Evolutionary conservation across 2,329 filamentous ascomycete genomes (phyloP), one percentile per base, ranked within the genome.

Genomic region (Cordyceps cicadae): DNA sequence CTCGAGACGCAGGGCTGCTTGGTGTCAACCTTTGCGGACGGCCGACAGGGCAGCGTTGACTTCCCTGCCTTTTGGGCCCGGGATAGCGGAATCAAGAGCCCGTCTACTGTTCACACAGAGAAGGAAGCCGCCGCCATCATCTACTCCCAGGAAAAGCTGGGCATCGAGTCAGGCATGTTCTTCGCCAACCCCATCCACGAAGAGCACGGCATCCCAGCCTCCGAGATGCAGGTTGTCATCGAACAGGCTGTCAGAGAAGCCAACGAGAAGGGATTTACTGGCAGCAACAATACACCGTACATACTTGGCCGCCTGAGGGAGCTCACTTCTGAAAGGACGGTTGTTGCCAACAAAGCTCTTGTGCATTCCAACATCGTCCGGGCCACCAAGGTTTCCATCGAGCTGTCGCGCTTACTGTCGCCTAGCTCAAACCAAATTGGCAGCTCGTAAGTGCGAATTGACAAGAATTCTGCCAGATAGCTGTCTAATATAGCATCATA

Each of bases 31-130:
- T 99, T 97, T 76, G 87, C 91, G 26, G 90, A 96, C 73, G 90
- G 89, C 1, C 83, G 90, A 43, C 74, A 76, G 29, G 88, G 86
- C 1, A 75, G 81, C 6, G 82, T 97, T 46, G 88, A 96, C 67
- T 94, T 97, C 68, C 94, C 94, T 1, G 91, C 90, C 0, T 99
- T 99, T 73, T 99, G 90, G 83, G 90, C 89, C 0, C 80, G 93
- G 46, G 90, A 97, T 48, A 97, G 92, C 72, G 90, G 92, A 14
- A 76, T 88, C 57, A 85, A 80, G 72, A 96, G 91, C 69, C 93
- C 93, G 0, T 83, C 84, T 24, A 83, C 89, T 1, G 83, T 97
- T 48, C 75, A 85, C 58, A 82, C 87, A 65, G 90, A 95, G 70
- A 79, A 80, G 60, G 89, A 97, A 70, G 94, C 94, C 39, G 94